These are phyloP conservation scores for Wickerhamiella kazuoi DNA, from an alignment of 805 yeast genomes.

Conservation along the genomic window DNA sequence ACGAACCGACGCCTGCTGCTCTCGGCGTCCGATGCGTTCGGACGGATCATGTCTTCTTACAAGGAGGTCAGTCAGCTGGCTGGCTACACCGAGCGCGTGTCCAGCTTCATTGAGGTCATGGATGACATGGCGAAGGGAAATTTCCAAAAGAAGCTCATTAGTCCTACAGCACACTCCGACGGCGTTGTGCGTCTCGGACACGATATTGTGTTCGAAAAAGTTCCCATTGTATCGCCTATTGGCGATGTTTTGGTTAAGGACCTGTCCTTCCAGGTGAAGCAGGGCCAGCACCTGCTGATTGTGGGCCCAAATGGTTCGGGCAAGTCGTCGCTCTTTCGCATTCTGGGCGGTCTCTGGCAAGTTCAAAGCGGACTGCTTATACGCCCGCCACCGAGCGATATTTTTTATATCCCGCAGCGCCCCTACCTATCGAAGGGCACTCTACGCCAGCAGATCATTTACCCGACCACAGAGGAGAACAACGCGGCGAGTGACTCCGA, in stretches of 20 bases:
- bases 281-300: slow-evolving; percentile 71
- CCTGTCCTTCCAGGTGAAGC: slow-evolving; percentile 52
- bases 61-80: slow-evolving; percentile 66
- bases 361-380: slow-evolving; percentile 38
- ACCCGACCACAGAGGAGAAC: slow-evolving; percentile 57
- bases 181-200: slow-evolving; percentile 27
- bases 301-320: slow-evolving; percentile 97
- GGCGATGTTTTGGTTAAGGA: slow-evolving; percentile 52
- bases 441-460: slow-evolving; percentile 72
- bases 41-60: slow-evolving; percentile 69
- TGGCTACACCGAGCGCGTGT: slow-evolving; percentile 64
- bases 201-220: slow-evolving; percentile 45
- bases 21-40: slow-evolving; percentile 76
- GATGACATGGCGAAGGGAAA: slow-evolving; percentile 28
- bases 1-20: slow-evolving; percentile 72
- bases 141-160: slow-evolving; percentile 17
- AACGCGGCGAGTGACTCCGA: slow-evolving; percentile 21
- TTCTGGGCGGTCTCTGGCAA: slow-evolving; percentile 90
- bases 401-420: slow-evolving; percentile 83
- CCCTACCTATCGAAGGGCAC: slow-evolving; percentile 73
- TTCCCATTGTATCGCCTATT: slow-evolving; percentile 75
- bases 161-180: not conserved
- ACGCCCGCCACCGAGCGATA: slow-evolving; percentile 46
- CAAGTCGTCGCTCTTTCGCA: slow-evolving; percentile 76
- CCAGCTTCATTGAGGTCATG: slow-evolving; percentile 50